These are phyloP conservation scores for Ustilago esculenta DNA, from an alignment of 1,284 basidiomycete genomes.

Conservation along the genomic window DNA sequence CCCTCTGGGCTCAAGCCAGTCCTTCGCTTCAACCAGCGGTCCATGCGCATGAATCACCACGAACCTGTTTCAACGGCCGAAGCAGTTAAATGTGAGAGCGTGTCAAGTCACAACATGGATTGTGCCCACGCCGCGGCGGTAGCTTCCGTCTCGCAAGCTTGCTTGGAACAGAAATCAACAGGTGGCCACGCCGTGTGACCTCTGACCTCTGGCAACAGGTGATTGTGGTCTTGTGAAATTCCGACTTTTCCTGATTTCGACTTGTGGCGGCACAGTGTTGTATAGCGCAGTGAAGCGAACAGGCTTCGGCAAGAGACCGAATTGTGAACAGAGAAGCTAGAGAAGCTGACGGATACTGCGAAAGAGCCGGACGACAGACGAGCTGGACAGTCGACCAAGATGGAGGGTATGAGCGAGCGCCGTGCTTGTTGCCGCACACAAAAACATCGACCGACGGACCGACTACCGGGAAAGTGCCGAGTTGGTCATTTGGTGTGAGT, in stretches of 20 bases:
- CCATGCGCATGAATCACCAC: too few species aligned
- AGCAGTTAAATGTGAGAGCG: too few species aligned
- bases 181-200: conserved; percentile 4
- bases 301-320: background rate
- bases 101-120: too few species aligned
- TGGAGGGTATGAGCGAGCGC: too few species aligned
- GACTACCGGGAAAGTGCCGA: conserved; percentile 13
- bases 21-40: too few species aligned
- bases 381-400: too few species aligned
- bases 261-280: background rate
- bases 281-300: background rate
- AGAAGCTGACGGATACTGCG: too few species aligned
- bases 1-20: too few species aligned
- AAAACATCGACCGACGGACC: background rate
- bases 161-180: background rate
- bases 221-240: background rate
- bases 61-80: too few species aligned
- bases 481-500: background rate
- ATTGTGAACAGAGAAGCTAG: too few species aligned
- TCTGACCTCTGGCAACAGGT: background rate
- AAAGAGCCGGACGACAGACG: too few species aligned
- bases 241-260: conserved; percentile 3
- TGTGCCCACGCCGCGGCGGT: conserved; percentile 22
- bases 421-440: background rate
- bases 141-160: conserved; percentile 10